These are phyloP conservation scores for Debaryomycetaceae sp. DNA, from an alignment of 1,139 yeast genomes.

Conservation along the genomic window DNA sequence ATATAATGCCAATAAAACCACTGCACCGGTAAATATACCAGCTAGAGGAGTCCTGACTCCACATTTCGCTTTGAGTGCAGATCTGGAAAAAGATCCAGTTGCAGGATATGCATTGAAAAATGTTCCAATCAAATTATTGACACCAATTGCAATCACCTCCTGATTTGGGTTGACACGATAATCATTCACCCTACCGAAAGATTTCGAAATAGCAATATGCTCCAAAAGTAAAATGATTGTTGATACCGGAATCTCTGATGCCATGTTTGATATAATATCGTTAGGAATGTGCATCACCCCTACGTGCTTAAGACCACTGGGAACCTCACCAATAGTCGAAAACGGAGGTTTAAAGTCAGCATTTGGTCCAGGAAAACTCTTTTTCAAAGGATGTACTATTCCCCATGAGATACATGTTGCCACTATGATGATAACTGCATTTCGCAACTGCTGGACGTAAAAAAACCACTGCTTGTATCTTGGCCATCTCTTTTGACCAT, in stretches of 20 bases:
- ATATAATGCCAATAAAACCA: constrained; percentile 83
- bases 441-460: constrained; percentile 72
- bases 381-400: constrained; percentile 62
- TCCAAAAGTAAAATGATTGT: constrained; percentile 78
- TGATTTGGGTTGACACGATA: constrained; percentile 91
- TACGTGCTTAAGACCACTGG: constrained; percentile 74
- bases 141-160: constrained; percentile 92
- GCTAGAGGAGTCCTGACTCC: constrained; percentile 95
- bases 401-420: constrained; percentile 74
- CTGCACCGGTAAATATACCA: constrained; percentile 86
- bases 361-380: constrained; percentile 43
- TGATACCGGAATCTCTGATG: constrained; percentile 81
- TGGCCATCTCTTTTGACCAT: constrained; percentile 65
- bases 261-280: constrained; percentile 60
- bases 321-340: constrained; percentile 70
- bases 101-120: constrained; percentile 94
- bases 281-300: constrained; percentile 69
- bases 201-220: constrained; percentile 90
- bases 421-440: constrained; percentile 75
- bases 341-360: constrained; percentile 45
- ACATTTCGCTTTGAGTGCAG: constrained; percentile 92
- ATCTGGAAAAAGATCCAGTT: constrained; percentile 93
- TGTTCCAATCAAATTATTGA: constrained; percentile 84
- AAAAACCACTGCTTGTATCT: constrained; percentile 56
- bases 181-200: constrained; percentile 89